Base-by-base conservation (phyloP, 805 yeast species). In the Groenewaldozyma salmanticensis region DNA sequence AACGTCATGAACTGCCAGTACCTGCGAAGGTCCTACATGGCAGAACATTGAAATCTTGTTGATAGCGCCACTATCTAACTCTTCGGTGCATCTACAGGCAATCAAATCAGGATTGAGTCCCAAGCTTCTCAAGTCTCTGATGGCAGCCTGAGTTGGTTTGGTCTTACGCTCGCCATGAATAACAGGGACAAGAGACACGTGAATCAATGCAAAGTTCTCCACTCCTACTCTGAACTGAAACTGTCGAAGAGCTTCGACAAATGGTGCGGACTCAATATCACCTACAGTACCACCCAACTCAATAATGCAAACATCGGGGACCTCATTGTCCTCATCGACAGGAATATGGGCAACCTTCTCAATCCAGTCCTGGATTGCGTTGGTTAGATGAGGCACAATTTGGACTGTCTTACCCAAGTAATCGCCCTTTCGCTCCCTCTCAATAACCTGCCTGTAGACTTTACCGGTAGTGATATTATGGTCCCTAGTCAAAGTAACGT, bases 251-350 rank as follows among this genome's bases (percentile, higher is more conserved):
- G 99, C 99, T 70, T 92, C 99, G 42, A 92, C 96, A 52, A 92
- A 92, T 21, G 99, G 98, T 40, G 97, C 98, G 59, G 90, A 78
- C 70, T 92, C 99, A 57, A 92, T 92, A 62, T 92, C 99, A 60
- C 99, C 99, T 45, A 92, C 98, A 22, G 99, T 92, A 62, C 99
- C 99, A 62, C 99, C 99, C 46, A 92, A 74, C 69, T 90, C 99
- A 51, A 92, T 79, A 59, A 92, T 87, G 72, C 99, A 92, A 40
- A 92, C 82, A 53, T 92, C 97, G 27, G 99, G 99, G 56, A 78
- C 81, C 60, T 78, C 70, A 41, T 92, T 94, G 29, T 88, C 74
- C 40, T 71, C 74, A 62, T 92, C 98, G 46, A 92, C 99, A 15
- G 98, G 96, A 44, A 90, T 73, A 51, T 71, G 76, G 34, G 96